Evolutionary conservation across 106 monocot species (phyloP).

Genomic region (Dioscorea alata): DNA sequence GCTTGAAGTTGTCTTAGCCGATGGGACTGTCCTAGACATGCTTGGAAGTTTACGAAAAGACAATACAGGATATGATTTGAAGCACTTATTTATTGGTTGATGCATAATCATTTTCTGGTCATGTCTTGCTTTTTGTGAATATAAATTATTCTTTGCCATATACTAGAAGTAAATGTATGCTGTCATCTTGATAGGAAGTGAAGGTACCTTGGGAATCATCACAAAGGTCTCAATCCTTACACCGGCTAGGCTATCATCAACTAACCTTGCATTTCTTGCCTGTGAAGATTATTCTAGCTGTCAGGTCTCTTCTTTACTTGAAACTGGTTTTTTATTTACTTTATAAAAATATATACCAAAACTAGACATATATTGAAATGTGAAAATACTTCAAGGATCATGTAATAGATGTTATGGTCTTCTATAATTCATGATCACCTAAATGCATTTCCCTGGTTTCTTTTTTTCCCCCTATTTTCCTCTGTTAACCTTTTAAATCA

Average conservation of each 20-base stretch:
- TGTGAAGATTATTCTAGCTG: constrained; percentile 64
- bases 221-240: constrained; percentile 89
- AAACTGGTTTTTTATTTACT: background rate
- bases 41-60: constrained; percentile 88
- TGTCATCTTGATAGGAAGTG: constrained; percentile 63
- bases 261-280: constrained; percentile 83
- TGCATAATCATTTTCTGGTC: background rate
- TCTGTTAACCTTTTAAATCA: too few species aligned
- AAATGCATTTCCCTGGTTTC: too few species aligned
- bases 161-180: constrained; percentile 1
- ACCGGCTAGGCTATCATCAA: constrained; percentile 69
- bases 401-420: too few species aligned
- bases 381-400: background rate
- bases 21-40: constrained; percentile 94
- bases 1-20: constrained; percentile 86
- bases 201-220: constrained; percentile 89
- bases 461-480: too few species aligned
- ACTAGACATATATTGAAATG: background rate
- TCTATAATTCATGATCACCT: too few species aligned
- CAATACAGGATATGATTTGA: constrained; percentile 97
- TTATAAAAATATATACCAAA: background rate
- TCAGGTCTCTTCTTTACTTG: background rate
- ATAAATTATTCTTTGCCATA: background rate
- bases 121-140: background rate
- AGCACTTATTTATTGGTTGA: constrained; percentile 94